Percentiles rank a stretch among this genome's conserved stretches.
phyloP scores from a whole-genome alignment of 345 rosid species.

The Triadica sebifera region DNA sequence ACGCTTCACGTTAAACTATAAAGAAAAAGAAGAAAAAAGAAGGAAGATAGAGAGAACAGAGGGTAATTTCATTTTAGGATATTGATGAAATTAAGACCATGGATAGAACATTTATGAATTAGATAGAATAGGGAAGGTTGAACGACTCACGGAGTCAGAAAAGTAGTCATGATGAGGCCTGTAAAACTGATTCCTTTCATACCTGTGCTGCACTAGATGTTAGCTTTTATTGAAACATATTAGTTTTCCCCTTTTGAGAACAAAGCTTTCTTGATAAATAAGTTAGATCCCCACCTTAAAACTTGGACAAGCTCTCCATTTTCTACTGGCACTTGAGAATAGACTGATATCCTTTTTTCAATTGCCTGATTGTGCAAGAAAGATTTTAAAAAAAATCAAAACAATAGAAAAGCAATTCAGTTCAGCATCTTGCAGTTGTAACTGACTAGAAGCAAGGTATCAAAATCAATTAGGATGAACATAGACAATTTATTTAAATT shows the following conservation, averaged over 20 bases:
- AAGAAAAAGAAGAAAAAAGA: neutral
- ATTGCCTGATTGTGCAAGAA: slow-evolving; percentile 54
- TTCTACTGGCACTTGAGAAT: slow-evolving; percentile 88
- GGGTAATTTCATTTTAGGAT: neutral
- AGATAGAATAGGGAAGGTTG: neutral
- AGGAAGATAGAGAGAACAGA: neutral
- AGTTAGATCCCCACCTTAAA: slow-evolving; percentile 56
- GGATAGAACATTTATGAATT: neutral
- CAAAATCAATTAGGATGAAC: too few species aligned
- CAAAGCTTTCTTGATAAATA: slow-evolving; percentile 19
- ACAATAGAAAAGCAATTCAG: too few species aligned
- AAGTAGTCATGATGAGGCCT: slow-evolving; percentile 95
- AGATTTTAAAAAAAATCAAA: neutral
- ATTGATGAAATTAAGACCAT: neutral
- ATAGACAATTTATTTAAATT: too few species aligned
- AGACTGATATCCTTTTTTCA: slow-evolving; percentile 87
- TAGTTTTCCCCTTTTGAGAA: slow-evolving; percentile 25
- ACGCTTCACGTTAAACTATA: slow-evolving; percentile 77
- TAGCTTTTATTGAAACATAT: slow-evolving; percentile 48
- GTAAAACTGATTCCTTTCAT: slow-evolving; percentile 80
- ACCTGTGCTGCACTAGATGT: slow-evolving; percentile 88
- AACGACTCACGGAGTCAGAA: slow-evolving; percentile 71
- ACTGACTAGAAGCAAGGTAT: too few species aligned
- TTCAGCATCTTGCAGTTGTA: too few species aligned
- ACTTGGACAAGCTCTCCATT: slow-evolving; percentile 96